Evolutionary conservation across 768 basidiomycete species (phyloP), one percentile per base, ranked within the genome.

Genomic region (Amanita pseudoporphyria): DNA sequence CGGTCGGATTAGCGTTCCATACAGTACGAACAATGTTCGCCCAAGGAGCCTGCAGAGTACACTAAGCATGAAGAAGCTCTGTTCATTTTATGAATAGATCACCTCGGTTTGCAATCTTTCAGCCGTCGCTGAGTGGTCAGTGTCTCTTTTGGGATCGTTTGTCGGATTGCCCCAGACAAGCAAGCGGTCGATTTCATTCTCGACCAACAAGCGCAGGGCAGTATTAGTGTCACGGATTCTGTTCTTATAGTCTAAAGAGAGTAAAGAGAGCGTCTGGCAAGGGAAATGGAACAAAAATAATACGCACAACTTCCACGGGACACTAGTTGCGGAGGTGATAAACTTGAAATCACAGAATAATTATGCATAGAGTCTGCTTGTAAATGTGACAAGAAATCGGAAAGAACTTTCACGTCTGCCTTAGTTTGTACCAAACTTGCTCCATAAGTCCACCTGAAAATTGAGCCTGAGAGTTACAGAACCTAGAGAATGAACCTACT

Each of bases 381-480:
- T 26, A 97, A 67, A 56, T 84, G 82, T 0, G 77, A 77, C 22
- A 88, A 62, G 59, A 99, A 89, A 58, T 97, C 92, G 14, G 81
- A 80, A 6, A 98, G 67, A 1, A 95, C 73, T 63, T 85, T 90
- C 58, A 93, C 78, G 61, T 98, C 95, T 1, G 87, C 82, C 54
- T 87, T 82, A 16, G 97, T 71, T 66, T 97, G 93, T 5, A 91
- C 81, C 2, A 91, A 82, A 64, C 90, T 90, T 21, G 89, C 87
- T n/a, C 95, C 96, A 62, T 83, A 96, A 3, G 94, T 85, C 94
- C 95, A 98, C 58, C 94, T 97, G 57, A 1, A 19, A 31, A 22
- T n/a, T 51, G 3, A 53, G 43, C 42, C 36, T 21, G 47, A 24
- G 54, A 35, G 38, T 44, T 31, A 37, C n/a, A 21, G 45, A 41